A percentile compares a stretch with the other conserved stretches of the same genome.
Evolutionary conservation across 805 yeast species (phyloP).

Genomic region (Kluyveromyces dobzhanskii): DNA sequence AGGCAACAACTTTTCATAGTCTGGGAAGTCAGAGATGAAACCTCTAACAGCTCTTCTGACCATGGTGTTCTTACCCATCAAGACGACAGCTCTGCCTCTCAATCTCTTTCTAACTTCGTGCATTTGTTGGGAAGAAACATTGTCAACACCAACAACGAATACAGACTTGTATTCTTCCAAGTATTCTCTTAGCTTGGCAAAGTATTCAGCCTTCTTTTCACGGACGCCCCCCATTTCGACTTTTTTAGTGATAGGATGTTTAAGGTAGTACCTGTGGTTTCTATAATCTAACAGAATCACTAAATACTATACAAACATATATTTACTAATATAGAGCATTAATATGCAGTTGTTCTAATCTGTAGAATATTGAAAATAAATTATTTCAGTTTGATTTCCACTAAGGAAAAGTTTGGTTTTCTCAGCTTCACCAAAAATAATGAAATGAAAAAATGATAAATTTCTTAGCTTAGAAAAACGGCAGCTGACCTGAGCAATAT

Average conservation of each 20-base stretch:
- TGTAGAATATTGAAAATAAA: too few species aligned
- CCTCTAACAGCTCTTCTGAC: constrained; percentile 99
- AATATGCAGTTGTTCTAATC: too few species aligned
- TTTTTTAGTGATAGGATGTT: constrained; percentile 77
- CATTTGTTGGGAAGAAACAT: constrained; percentile 99
- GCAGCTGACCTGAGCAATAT: too few species aligned
- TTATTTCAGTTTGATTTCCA: too few species aligned
- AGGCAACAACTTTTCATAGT: constrained; percentile 90
- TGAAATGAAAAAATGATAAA: too few species aligned
- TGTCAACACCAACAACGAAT: constrained; percentile 99
- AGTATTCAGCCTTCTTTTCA: constrained; percentile 95
- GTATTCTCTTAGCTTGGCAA: constrained; percentile 88
- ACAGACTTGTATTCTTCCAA: constrained; percentile 95
- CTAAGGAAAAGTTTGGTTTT: too few species aligned
- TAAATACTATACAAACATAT: too few species aligned
- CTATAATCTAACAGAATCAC: background rate
- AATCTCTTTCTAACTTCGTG: constrained; percentile 97
- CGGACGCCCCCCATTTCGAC: constrained; percentile 99
- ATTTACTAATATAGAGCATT: too few species aligned
- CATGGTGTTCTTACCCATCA: constrained; percentile 99
- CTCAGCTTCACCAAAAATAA: too few species aligned
- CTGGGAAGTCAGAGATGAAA: constrained; percentile 89
- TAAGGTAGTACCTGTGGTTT: constrained; percentile 43
- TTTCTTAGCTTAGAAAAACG: too few species aligned
- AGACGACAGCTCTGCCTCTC: constrained; percentile 89